Conservation (phyloP, 495 filamentous ascomycete genomes). For the Podospora pseudocomata region DNA sequence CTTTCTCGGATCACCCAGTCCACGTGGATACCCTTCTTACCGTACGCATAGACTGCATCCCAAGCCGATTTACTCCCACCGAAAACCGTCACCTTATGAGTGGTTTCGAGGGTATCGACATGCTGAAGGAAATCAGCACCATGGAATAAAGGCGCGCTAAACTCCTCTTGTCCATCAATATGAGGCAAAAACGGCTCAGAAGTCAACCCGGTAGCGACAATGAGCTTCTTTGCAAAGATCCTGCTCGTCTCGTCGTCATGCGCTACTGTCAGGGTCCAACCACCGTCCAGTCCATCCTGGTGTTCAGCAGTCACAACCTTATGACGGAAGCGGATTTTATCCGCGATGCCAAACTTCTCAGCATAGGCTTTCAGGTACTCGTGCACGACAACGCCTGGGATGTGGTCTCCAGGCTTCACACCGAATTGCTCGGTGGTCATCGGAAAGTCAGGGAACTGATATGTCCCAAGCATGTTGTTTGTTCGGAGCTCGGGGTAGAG, state of each 20-base stretch:
- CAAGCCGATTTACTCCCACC: constrained; percentile 73
- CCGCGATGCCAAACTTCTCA: constrained; percentile 52
- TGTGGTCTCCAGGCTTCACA: constrained; percentile 60
- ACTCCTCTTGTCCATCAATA: constrained; percentile 37
- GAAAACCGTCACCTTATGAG: constrained; percentile 54
- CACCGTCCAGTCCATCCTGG: constrained; percentile 29
- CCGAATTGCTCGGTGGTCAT: constrained; percentile 59
- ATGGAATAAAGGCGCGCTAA: constrained; percentile 59
- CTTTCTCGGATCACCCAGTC: constrained; percentile 76
- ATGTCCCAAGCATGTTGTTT: constrained; percentile 59
- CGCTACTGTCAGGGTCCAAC: constrained; percentile 41
- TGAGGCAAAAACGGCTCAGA: constrained; percentile 39
- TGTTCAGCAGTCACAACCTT: constrained; percentile 54
- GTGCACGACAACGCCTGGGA: constrained; percentile 63
- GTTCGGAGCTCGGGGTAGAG: constrained; percentile 66
- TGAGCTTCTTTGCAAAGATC: constrained; percentile 31
- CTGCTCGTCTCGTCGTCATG: constrained; percentile 10
- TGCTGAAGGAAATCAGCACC: constrained; percentile 50
- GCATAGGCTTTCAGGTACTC: constrained; percentile 64
- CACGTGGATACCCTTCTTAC: constrained; percentile 60
- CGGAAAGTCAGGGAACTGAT: constrained; percentile 70
- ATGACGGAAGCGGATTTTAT: constrained; percentile 51
- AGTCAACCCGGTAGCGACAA: constrained; percentile 39
- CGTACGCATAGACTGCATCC: constrained; percentile 71
- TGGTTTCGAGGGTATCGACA: constrained; percentile 30